Conservation (phyloP, 83 land plant species). For the Picea engelmannii region DNA sequence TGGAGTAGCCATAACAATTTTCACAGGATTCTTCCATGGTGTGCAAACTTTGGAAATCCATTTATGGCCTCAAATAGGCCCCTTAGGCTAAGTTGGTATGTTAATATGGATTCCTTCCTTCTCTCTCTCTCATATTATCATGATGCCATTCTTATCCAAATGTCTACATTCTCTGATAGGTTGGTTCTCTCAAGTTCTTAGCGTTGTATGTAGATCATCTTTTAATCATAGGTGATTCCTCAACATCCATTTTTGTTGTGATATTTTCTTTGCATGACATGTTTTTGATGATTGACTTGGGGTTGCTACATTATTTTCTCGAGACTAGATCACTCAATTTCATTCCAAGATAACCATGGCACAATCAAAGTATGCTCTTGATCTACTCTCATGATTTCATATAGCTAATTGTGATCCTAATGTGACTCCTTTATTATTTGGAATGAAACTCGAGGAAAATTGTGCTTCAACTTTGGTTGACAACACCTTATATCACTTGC, state of each 20-base stretch:
- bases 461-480: background rate
- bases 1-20: background rate
- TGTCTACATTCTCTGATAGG: background rate
- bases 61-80: background rate
- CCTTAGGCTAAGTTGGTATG: background rate
- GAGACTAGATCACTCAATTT: background rate
- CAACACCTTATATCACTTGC: background rate
- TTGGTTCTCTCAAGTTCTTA: background rate
- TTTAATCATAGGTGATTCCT: background rate
- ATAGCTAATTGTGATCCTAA: background rate
- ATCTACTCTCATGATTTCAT: too few species aligned
- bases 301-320: background rate
- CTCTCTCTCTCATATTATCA: too few species aligned
- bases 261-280: background rate
- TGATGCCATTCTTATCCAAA: background rate
- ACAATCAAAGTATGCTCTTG: background rate
- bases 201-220: background rate
- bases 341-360: background rate
- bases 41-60: background rate
- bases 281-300: background rate
- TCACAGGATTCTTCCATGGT: background rate
- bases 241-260: background rate
- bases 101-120: background rate
- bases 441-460: background rate
- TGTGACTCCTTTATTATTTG: background rate